Conservation (phyloP, 2,329 filamentous ascomycete genomes). For the Monosporascus sp. region DNA sequence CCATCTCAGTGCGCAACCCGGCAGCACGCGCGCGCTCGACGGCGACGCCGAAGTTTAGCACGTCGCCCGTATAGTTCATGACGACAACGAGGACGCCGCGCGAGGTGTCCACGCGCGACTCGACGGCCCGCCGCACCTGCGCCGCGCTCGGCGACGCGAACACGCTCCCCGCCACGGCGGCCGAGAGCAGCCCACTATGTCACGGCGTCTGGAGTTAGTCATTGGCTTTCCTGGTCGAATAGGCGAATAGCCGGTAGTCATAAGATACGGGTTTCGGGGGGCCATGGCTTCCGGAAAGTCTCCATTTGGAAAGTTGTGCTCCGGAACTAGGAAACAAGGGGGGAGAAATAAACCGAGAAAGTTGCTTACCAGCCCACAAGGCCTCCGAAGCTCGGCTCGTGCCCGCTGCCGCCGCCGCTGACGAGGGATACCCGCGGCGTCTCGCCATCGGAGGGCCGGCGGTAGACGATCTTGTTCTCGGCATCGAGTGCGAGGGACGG, state of each 20-base stretch:
- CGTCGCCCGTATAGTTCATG: conserved; percentile 91
- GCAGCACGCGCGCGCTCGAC: conserved; percentile 85
- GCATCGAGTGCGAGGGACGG: conserved; percentile 74
- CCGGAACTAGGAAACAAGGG: too few relatives aligned
- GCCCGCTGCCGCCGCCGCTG: conserved; percentile 83
- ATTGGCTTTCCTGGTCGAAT: too few relatives aligned
- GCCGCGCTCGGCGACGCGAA: conserved; percentile 78
- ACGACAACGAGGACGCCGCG: conserved; percentile 82
- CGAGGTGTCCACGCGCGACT: conserved; percentile 63
- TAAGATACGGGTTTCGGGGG: too few relatives aligned
- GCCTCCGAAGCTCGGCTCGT: conserved; percentile 81
- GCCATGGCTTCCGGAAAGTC: too few relatives aligned
- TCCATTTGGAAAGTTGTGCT: too few relatives aligned
- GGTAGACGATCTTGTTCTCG: conserved; percentile 80
- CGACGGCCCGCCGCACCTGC: conserved; percentile 74
- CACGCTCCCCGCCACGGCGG: conserved; percentile 80
- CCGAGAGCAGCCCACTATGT: conserved; percentile 62
- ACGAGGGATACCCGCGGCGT: conserved; percentile 70
- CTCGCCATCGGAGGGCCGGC: conserved; percentile 44
- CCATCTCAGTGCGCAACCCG: conserved; percentile 76
- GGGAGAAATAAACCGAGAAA: too few relatives aligned
- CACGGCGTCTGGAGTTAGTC: too few relatives aligned
- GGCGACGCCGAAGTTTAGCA: conserved; percentile 89
- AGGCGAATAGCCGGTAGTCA: too few relatives aligned
- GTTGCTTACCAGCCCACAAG: conserved; percentile 62